Percentiles rank a stretch among this genome's conserved stretches.
These are phyloP conservation scores for Halteria grandinella DNA, from an alignment of 73 alveolate species.

Conservation along the genomic window DNA sequence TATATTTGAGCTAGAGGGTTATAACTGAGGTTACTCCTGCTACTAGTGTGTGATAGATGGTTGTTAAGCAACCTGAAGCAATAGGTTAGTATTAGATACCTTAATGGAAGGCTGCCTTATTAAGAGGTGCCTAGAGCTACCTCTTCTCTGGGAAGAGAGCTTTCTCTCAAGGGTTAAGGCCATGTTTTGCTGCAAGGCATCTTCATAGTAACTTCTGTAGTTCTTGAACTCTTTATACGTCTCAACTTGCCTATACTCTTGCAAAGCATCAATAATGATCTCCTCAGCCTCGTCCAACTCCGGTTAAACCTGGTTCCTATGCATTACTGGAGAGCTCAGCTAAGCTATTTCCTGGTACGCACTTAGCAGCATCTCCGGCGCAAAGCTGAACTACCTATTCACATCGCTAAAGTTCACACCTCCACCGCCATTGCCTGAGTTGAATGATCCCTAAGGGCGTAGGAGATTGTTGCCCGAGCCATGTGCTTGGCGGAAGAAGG, in stretches of 20 bases:
- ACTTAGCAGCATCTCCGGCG: not conserved
- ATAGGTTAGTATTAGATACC: too few species aligned
- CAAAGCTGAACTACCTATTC: constrained; percentile 1
- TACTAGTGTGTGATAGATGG: too few species aligned
- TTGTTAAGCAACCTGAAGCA: too few species aligned
- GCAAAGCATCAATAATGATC: constrained; percentile 28
- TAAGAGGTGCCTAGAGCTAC: too few species aligned
- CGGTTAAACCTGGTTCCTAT: constrained; percentile 20
- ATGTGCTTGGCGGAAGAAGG: too few species aligned
- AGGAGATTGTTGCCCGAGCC: too few species aligned
- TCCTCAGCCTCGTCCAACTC: constrained; percentile 30
- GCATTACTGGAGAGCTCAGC: constrained; percentile 20
- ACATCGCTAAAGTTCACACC: not conserved
- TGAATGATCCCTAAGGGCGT: constrained; percentile 4
- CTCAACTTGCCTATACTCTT: constrained; percentile 16
- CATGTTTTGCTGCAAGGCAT: not conserved
- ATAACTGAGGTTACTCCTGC: too few species aligned
- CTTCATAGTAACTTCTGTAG: constrained; percentile 33
- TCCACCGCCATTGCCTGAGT: not conserved
- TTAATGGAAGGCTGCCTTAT: too few species aligned
- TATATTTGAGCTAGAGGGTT: too few species aligned
- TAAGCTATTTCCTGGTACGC: not conserved
- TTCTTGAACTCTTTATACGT: constrained; percentile 28
- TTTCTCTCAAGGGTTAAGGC: too few species aligned
- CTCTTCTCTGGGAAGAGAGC: too few species aligned